phyloP scores from a whole-genome alignment of 75 land plant genomes.

The Pseudotsuga menziesii region DNA sequence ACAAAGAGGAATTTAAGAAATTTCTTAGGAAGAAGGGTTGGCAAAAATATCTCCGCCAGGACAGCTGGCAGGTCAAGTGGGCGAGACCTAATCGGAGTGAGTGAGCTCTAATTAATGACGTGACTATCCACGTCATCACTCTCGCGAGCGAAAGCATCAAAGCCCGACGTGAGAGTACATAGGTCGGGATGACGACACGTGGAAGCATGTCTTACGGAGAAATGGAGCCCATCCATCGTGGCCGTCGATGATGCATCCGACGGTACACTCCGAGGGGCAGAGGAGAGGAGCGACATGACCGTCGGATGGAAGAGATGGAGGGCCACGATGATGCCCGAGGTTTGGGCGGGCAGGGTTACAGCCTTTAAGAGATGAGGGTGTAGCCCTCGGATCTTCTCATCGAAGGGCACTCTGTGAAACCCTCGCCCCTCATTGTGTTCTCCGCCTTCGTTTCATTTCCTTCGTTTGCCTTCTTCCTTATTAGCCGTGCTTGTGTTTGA shows the following conservation, averaged over 20 bases:
- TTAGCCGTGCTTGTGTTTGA: neutral
- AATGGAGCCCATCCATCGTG: neutral
- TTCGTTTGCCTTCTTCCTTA: neutral
- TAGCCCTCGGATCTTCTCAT: constrained; percentile 1
- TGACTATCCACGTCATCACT: no score
- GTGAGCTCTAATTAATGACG: no score
- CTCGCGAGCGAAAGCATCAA: no score
- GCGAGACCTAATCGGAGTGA: no score
- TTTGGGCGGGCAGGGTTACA: constrained; percentile 7
- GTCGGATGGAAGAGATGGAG: neutral
- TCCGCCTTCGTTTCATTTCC: neutral
- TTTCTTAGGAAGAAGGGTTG: no score
- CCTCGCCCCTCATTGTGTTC: neutral
- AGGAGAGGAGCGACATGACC: neutral
- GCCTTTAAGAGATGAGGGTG: constrained; percentile 15
- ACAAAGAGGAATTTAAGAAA: no score
- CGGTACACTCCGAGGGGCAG: constrained; percentile 8
- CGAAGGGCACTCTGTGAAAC: constrained; percentile 7
- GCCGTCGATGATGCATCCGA: constrained; percentile 15
- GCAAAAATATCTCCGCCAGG: no score
- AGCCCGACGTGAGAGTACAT: no score
- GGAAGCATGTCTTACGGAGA: neutral
- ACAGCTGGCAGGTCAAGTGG: no score
- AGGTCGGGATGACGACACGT: neutral
- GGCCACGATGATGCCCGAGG: constrained; percentile 6